Base-by-base conservation (phyloP, 2,329 filamentous ascomycete species). In the Nigrograna mackinnonii region DNA sequence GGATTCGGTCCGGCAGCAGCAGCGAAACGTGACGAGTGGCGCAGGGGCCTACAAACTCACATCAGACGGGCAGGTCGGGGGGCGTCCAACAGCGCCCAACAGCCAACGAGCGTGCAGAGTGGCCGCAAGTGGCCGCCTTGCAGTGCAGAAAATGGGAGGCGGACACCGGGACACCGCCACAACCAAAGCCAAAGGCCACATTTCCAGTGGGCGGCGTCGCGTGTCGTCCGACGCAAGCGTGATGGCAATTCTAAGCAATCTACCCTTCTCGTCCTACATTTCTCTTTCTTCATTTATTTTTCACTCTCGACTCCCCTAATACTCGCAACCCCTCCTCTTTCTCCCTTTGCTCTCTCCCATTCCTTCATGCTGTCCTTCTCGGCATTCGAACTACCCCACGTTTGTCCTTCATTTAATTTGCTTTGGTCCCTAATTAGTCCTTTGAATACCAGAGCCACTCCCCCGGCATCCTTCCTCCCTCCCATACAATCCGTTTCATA, bases 161-260 rank as follows among this genome's bases (percentile, higher is more conserved):
- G 7, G 7, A 11, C 24, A 28, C 24, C 24, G 24, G 24, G 24
- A n/a, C 46, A 46, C 49, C 48, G 54, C 54, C 58, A 58, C 57
- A 9, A n/a, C 39, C 37, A 39, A 48, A 33, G 34, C 39, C 37
- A 39, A 49, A 60, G 60, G 64, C 58, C 62, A 65, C 50, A 56
- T 64, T 66, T 55, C 60, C 52, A n/a, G n/a, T n/a, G n/a, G n/a
- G 43, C 32, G 50, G 54, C 37, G 42, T 49, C 31, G 30, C 35
- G 55, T 65, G 7, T 33, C 48, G 60, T 53, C 54, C 59, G 57
- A 67, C 53, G 37, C 49, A 53, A 51, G 54, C 58, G 54, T 65
- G 62, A 66, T 65, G 57, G 54, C 58, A 57, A 55, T 53, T 51
- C n/a, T n/a, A n/a, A n/a, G n/a, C n/a, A 30, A 35, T 16, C 28